Conservation (phyloP, 352 stramenopile genomes). For the Globisporangium canariense region DNA sequence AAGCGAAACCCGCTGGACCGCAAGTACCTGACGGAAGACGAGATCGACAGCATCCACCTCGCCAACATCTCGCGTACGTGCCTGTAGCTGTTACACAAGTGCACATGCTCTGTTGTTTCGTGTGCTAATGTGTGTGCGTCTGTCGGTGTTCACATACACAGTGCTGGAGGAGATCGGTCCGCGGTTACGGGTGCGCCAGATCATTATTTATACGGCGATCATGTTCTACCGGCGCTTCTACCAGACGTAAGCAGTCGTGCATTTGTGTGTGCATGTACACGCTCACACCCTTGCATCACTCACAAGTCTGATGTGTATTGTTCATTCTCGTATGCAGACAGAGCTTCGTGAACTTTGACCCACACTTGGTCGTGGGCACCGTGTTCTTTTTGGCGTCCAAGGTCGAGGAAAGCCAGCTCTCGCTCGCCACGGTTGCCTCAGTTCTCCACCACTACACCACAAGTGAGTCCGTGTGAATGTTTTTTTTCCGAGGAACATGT, state of each 20-base stretch:
- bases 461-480: constrained; percentile 34
- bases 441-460: constrained; percentile 86
- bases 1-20: constrained; percentile 78
- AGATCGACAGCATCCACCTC: constrained; percentile 88
- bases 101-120: neutral
- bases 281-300: neutral
- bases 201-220: constrained; percentile 90
- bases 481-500: neutral
- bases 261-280: neutral
- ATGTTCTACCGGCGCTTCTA: constrained; percentile 91
- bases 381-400: constrained; percentile 87
- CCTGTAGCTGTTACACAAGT: neutral
- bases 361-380: constrained; percentile 79
- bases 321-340: constrained; percentile 41
- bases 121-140: neutral
- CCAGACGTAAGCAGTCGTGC: constrained; percentile 50
- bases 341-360: constrained; percentile 88
- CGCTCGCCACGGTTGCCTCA: constrained; percentile 71
- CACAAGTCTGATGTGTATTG: neutral
- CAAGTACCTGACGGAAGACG: constrained; percentile 69
- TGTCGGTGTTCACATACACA: constrained; percentile 17
- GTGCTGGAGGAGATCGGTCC: constrained; percentile 85
- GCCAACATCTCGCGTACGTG: constrained; percentile 77
- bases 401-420: constrained; percentile 84
- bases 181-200: constrained; percentile 77